Evolutionary conservation across 2,329 filamentous ascomycete genomes (phyloP).

Genomic region (Phaeophleospora eucalypticola): DNA sequence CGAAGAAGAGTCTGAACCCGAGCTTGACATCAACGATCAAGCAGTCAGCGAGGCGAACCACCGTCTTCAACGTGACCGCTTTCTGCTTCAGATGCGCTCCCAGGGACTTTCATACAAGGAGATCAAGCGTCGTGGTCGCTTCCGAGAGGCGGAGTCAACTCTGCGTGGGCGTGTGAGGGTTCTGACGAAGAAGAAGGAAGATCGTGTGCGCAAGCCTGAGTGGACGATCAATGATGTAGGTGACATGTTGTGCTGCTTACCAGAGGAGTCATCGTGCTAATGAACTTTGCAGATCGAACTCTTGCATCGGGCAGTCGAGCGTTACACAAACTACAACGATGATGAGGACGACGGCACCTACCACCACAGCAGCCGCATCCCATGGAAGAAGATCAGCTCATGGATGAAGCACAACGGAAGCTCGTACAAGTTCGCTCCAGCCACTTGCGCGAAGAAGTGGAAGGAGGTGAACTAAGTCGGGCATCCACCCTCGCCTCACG

Average conservation of each 20-base stretch:
- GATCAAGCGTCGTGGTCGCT: conserved; percentile 54
- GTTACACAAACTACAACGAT: conserved; percentile 9
- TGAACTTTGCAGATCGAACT: conserved; percentile 30
- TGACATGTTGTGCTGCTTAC: conserved; percentile 20
- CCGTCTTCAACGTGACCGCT: conserved; percentile 25
- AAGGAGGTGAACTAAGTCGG: conserved; percentile 38
- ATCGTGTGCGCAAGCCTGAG: conserved; percentile 61
- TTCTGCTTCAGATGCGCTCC: conserved; percentile 51
- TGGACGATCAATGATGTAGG: conserved; percentile 64
- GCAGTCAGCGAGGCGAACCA: conserved; percentile 16
- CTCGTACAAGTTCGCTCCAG: conserved; percentile 57
- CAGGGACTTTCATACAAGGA: conserved; percentile 61
- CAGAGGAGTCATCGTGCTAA: too few species aligned
- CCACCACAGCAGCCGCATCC: conserved; percentile 33
- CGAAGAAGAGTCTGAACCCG: conserved; percentile 1
- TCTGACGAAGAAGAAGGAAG: conserved; percentile 59
- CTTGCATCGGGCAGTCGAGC: conserved; percentile 21
- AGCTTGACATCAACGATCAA: conserved; percentile 13
- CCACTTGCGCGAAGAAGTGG: conserved; percentile 62
- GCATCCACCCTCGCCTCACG: neutral
- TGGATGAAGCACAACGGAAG: conserved; percentile 51
- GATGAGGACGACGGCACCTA: conserved; percentile 3
- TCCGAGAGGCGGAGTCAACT: conserved; percentile 65
- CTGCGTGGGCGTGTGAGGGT: conserved; percentile 64
- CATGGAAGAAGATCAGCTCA: conserved; percentile 57